phyloP scores from a whole-genome alignment of 2,329 filamentous ascomycete species.

The Lojkania enalia region DNA sequence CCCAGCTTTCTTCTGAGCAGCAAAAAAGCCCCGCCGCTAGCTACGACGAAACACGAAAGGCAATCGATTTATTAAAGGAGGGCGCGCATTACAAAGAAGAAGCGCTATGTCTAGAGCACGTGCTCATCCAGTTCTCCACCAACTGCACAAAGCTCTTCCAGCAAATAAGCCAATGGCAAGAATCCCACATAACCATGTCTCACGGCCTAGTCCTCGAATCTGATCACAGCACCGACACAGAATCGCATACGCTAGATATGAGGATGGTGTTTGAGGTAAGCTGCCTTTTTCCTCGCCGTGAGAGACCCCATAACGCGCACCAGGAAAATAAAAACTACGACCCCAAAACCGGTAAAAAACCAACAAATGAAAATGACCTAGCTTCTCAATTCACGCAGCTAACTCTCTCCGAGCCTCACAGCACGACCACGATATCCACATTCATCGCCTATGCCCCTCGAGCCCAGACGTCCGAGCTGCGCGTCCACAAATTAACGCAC shows the following conservation, averaged over 20 bases:
- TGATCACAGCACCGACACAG: constrained; percentile 34
- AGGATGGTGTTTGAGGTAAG: constrained; percentile 59
- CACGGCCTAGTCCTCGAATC: constrained; percentile 59
- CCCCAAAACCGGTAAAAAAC: background rate
- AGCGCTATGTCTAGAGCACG: constrained; percentile 47
- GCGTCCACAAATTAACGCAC: constrained; percentile 41
- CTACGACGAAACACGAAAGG: constrained; percentile 40
- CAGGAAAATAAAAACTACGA: background rate
- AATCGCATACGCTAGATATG: constrained; percentile 59
- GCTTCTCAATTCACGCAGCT: constrained; percentile 5
- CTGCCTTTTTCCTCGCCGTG: constrained; percentile 2
- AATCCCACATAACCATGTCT: constrained; percentile 65
- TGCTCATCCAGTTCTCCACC: constrained; percentile 36
- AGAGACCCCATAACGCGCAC: background rate
- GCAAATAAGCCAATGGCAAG: constrained; percentile 50
- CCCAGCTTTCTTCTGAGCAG: constrained; percentile 28
- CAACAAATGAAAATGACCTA: background rate
- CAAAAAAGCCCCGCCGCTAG: constrained; percentile 11
- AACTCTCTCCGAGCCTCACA: constrained; percentile 12
- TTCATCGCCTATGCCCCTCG: constrained; percentile 24
- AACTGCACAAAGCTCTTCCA: constrained; percentile 39
- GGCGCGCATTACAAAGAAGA: constrained; percentile 49
- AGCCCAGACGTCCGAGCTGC: constrained; percentile 20
- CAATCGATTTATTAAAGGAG: constrained; percentile 42
- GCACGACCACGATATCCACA: constrained; percentile 22